A percentile compares a stretch with the other conserved stretches of the same genome.
Evolutionary conservation across 768 basidiomycete genomes (phyloP).

Genomic region (Leccinum olivaceopallidum): DNA sequence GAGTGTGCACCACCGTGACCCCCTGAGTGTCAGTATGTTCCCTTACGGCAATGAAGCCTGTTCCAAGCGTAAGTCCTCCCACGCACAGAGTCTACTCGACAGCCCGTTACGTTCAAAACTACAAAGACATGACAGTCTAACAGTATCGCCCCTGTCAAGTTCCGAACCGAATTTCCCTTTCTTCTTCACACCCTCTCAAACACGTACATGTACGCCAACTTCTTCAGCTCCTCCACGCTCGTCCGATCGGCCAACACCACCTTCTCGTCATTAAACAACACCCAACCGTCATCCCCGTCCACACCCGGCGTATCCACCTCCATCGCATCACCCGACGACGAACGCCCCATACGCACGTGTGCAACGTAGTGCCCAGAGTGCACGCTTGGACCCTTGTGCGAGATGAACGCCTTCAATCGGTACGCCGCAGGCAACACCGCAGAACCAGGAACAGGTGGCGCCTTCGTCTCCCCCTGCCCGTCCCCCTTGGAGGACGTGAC

Average conservation of each 20-base stretch:
- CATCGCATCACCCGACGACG: slow-evolving; percentile 22
- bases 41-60: too few species aligned
- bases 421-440: slow-evolving; percentile 71
- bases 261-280: slow-evolving; percentile 96
- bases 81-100: not conserved
- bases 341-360: slow-evolving; percentile 50
- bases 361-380: slow-evolving; percentile 95
- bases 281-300: slow-evolving; percentile 57
- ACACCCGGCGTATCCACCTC: slow-evolving; percentile 17
- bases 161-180: not conserved
- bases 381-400: slow-evolving; percentile 94
- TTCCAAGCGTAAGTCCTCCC: too few species aligned
- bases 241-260: slow-evolving; percentile 86
- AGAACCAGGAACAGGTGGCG: slow-evolving; percentile 47
- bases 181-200: slow-evolving; percentile 60
- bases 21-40: too few species aligned
- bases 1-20: too few species aligned
- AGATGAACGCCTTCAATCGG: slow-evolving; percentile 89
- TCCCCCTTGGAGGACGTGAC: slow-evolving; percentile 34
- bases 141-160: not conserved
- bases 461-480: slow-evolving; percentile 17
- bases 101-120: not conserved
- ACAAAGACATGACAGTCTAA: too few species aligned
- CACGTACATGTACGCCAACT: slow-evolving; percentile 90
- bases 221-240: slow-evolving; percentile 79